Evolutionary conservation across 1,139 yeast species (phyloP), one percentile per base, ranked within the genome.

Genomic region (Lodderomyces pseudojiufengensis): DNA sequence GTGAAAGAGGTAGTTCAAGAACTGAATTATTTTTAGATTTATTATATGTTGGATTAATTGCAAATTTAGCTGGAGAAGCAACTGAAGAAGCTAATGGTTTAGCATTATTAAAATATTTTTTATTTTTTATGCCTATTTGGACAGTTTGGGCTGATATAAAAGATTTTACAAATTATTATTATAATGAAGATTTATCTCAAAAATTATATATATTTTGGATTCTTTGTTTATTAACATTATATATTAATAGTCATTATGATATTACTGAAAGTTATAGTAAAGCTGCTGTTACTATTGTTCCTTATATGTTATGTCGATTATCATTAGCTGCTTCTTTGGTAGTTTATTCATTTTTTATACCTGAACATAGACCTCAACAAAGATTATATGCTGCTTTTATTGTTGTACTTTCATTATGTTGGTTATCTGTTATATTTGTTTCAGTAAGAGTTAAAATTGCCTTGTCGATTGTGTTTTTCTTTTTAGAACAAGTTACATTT

Each of bases 111-210:
- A 66, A 69, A 45, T 79, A 77, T 46, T 45, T 76, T 9, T 49
- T 80, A 29, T 54, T 77, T 4, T 79, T 79, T 42, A 42, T 74
- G 13, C 84, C 84, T 0, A 70, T 78, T 10, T 80, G 80, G 76
- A 72, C 71, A 18, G 74, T 80, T 18, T 80, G 86, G 85, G 60
- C 73, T 23, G 85, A 79, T 48, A 62, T 80, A 40, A 76, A 78
- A 48, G 84, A 79, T 43, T 71, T 78, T 46, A 76, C 78, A 65
- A 78, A 80, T 52, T 78, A 78, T 50, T 80, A 78, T 54, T 80
- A 73, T 51, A 77, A 66, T 41, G 82, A 78, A 48, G 86, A 80
- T 52, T 55, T 79, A 35, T 52, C 76, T 2, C 86, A 80, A 50
- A 70, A 74, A 41, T 12, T 63, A 0, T 73, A 73, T 47, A 68